phyloP scores from a whole-genome alignment of 345 rosid genomes.

The Lepidium aucheri region DNA sequence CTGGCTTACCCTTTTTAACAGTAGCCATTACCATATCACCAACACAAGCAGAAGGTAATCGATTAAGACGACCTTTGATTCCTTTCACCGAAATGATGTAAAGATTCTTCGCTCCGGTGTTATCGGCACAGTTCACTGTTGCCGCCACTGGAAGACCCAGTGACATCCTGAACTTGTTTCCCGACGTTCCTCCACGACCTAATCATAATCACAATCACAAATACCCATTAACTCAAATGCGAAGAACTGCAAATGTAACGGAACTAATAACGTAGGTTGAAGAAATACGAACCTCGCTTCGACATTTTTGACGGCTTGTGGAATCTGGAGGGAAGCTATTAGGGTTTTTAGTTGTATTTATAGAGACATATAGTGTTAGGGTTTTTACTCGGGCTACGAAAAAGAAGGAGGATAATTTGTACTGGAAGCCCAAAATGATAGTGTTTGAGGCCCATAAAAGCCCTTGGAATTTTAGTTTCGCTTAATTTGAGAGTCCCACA shows the following conservation, averaged over 20 bases:
- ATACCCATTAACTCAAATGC: neutral
- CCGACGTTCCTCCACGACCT: slow-evolving; percentile 96
- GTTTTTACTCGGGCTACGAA: neutral
- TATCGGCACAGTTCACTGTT: slow-evolving; percentile 94
- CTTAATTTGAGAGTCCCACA: neutral
- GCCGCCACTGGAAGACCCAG: slow-evolving; percentile 99
- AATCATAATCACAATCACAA: neutral
- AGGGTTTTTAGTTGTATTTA: slow-evolving; percentile 15
- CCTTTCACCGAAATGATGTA: slow-evolving; percentile 94
- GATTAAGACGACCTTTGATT: slow-evolving; percentile 87
- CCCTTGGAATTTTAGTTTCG: neutral
- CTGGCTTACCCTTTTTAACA: slow-evolving; percentile 94
- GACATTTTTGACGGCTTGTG: slow-evolving; percentile 57
- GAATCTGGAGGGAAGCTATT: neutral
- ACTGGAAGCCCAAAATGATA: neutral
- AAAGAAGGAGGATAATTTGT: neutral
- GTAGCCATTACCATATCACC: slow-evolving; percentile 99
- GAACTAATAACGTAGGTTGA: neutral
- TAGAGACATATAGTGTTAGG: neutral
- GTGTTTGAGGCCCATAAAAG: neutral
- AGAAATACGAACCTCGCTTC: slow-evolving; percentile 60
- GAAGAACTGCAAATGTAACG: neutral
- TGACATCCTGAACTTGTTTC: slow-evolving; percentile 96
- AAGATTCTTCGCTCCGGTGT: slow-evolving; percentile 93
- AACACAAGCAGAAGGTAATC: slow-evolving; percentile 87